These are phyloP conservation scores for Chamaecrista fasciculata DNA, from an alignment of 306 rosid species.

Conservation along the genomic window DNA sequence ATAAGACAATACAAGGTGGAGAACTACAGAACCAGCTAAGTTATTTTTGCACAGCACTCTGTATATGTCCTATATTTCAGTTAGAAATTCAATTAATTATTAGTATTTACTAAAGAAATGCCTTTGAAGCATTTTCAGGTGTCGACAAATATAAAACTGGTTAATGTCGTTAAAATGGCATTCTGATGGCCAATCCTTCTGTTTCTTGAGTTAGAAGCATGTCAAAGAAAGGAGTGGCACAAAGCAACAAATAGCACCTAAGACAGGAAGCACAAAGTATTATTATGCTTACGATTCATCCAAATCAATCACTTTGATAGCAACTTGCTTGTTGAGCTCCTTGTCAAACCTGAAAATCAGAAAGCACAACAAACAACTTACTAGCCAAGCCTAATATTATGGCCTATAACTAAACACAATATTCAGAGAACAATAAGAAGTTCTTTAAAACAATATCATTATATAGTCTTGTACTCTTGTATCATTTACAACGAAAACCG, in stretches of 20 bases:
- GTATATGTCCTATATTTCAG: neutral
- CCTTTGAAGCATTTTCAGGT: conserved; percentile 1
- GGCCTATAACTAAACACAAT: neutral
- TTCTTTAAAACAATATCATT: neutral
- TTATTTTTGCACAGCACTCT: neutral
- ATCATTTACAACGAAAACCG: neutral
- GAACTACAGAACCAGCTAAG: neutral
- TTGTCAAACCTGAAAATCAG: conserved; percentile 77
- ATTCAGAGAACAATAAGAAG: neutral
- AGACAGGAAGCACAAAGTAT: neutral
- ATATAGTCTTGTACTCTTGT: neutral
- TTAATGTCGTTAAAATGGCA: neutral
- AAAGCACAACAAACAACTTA: conserved; percentile 7
- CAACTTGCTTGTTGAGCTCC: conserved; percentile 86
- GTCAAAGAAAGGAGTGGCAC: conserved; percentile 2
- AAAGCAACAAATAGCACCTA: neutral
- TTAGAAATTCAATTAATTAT: neutral
- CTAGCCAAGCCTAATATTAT: neutral
- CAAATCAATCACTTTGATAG: conserved; percentile 97
- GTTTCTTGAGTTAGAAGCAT: conserved; percentile 4
- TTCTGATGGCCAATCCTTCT: neutral
- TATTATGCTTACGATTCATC: conserved; percentile 84
- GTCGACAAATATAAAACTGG: conserved; percentile 7
- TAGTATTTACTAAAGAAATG: neutral
- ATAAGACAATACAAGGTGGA: neutral